Evolutionary conservation across 305 asterid species (phyloP).

Genomic region (Stenogyne calaminthoides): DNA sequence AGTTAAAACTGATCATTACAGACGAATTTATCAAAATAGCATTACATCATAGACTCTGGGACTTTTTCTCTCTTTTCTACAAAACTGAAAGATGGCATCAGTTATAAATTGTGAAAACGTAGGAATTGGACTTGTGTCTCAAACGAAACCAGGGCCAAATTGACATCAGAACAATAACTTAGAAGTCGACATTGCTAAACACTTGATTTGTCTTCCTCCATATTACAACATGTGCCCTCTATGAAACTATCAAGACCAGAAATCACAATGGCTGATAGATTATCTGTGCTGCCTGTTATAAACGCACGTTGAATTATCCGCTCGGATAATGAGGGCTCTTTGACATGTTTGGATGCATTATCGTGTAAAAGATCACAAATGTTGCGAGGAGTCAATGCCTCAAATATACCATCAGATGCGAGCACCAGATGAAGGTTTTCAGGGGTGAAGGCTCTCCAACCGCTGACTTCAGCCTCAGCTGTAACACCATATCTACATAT

Average conservation of each 20-base stretch:
- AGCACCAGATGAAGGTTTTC: slow-evolving; percentile 52
- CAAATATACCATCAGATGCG: slow-evolving; percentile 74
- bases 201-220: background rate
- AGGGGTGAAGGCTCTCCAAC: slow-evolving; percentile 50
- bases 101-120: no score
- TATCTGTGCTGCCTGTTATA: slow-evolving; percentile 66
- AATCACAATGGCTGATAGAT: slow-evolving; percentile 66
- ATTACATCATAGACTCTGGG: background rate
- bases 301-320: slow-evolving; percentile 47
- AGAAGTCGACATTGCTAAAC: background rate
- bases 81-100: background rate
- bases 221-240: background rate
- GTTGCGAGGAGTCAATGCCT: slow-evolving; percentile 49
- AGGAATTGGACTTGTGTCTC: background rate
- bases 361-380: slow-evolving; percentile 50
- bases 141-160: background rate
- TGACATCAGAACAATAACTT: background rate
- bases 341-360: slow-evolving; percentile 23
- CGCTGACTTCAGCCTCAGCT: slow-evolving; percentile 63
- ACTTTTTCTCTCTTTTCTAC: background rate
- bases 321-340: slow-evolving; percentile 47
- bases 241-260: slow-evolving; percentile 26
- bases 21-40: background rate
- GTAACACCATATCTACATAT: slow-evolving; percentile 62
- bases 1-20: background rate